phyloP scores from a whole-genome alignment of 371 early-diverging fungal genomes.

The Apophysomyces variabilis region DNA sequence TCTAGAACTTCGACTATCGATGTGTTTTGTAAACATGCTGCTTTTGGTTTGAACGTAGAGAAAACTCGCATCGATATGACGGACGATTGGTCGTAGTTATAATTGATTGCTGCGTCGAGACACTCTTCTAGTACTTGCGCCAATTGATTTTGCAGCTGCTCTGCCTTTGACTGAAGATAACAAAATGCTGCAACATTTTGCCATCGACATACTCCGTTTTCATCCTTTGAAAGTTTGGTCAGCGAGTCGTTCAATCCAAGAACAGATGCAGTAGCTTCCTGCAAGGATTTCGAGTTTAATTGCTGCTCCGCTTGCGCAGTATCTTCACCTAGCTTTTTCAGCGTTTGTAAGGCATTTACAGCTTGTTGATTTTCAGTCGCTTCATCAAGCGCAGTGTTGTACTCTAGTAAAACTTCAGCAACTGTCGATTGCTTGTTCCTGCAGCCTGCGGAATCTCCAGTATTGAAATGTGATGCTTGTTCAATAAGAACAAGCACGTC shows the following conservation, averaged over 20 bases:
- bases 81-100: background rate
- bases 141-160: background rate
- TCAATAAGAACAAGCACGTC: background rate
- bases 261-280: background rate
- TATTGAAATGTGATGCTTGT: background rate
- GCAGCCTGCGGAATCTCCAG: background rate
- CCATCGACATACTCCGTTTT: background rate
- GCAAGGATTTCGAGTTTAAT: background rate
- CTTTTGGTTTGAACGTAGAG: background rate
- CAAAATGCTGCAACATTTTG: background rate
- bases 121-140: background rate
- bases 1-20: constrained; percentile 2
- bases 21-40: background rate
- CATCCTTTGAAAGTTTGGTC: background rate
- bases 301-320: background rate
- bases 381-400: background rate
- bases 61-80: background rate
- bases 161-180: background rate
- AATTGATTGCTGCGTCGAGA: background rate
- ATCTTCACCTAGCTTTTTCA: background rate
- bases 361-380: background rate
- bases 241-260: background rate
- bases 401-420: background rate
- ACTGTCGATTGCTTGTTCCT: background rate
- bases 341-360: background rate